Percentiles rank a stretch among this genome's conserved stretches.
Conservation (phyloP, 2,329 filamentous ascomycete genomes). For the Thielaviopsis populi region DNA sequence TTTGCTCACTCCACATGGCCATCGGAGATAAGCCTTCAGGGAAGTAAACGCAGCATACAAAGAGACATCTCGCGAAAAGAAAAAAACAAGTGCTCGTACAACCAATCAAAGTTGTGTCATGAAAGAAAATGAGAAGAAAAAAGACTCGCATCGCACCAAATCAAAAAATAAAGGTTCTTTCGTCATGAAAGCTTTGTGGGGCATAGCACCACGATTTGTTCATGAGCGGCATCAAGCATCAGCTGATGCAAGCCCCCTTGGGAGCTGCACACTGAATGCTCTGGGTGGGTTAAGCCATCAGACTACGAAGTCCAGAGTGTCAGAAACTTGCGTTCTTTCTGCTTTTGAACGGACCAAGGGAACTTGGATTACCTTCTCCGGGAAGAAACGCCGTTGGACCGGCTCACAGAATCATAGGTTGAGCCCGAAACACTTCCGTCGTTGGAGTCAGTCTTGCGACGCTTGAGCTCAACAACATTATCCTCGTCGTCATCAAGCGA, state of each 20-base stretch:
- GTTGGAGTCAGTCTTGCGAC: constrained; percentile 52
- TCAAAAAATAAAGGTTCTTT: constrained; percentile 1
- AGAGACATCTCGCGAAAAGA: constrained; percentile 13
- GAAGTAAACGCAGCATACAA: constrained; percentile 3
- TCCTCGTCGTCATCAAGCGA: constrained; percentile 45
- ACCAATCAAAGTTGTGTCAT: constrained; percentile 6
- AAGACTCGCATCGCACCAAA: not conserved
- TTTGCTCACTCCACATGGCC: not conserved
- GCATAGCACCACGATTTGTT: not conserved
- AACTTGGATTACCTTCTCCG: constrained; percentile 26
- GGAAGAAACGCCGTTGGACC: constrained; percentile 30
- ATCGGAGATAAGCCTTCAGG: not conserved
- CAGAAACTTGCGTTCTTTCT: constrained; percentile 17
- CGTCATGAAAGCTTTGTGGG: not conserved
- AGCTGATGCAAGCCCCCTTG: not conserved
- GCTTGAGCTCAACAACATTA: constrained; percentile 51
- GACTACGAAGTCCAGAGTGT: constrained; percentile 16
- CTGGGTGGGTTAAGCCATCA: constrained; percentile 16
- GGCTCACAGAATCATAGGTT: constrained; percentile 35
- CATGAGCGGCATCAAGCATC: too few species aligned
- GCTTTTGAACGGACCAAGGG: constrained; percentile 6
- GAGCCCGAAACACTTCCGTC: constrained; percentile 40
- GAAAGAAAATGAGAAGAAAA: constrained; percentile 3
- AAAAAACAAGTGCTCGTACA: constrained; percentile 11
- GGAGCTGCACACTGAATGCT: constrained; percentile 6